Evolutionary conservation across 2,329 filamentous ascomycete species (phyloP).

Genomic region (Cercospora brassicicola): DNA sequence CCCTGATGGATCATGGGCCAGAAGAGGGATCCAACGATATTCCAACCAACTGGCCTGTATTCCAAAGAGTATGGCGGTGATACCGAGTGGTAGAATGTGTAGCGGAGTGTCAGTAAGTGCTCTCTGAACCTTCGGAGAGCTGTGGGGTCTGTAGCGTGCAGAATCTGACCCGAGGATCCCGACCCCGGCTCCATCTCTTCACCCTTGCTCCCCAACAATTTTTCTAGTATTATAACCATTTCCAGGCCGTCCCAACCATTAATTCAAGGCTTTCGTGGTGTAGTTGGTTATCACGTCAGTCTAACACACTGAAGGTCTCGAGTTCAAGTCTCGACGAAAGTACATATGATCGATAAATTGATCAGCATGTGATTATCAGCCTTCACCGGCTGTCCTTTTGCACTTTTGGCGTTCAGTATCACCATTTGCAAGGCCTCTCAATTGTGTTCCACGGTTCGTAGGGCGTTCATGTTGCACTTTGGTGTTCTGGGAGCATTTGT

Average conservation of each 20-base stretch:
- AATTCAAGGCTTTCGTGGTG: constrained; percentile 36
- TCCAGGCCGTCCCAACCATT: rapidly evolving
- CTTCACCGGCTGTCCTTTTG: not conserved
- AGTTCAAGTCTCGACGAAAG: constrained; percentile 8
- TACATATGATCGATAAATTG: not conserved
- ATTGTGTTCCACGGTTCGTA: constrained; percentile 38
- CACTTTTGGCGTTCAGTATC: constrained; percentile 21
- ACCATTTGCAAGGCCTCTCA: constrained; percentile 20
- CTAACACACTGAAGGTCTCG: constrained; percentile 38
- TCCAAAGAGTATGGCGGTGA: too few species aligned
- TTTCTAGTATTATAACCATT: too few species aligned
- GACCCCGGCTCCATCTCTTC: too few species aligned
- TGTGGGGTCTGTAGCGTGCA: too few species aligned
- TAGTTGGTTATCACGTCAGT: constrained; percentile 50
- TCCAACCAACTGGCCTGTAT: too few species aligned
- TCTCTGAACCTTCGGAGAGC: too few species aligned
- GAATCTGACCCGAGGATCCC: too few species aligned
- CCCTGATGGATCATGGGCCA: too few species aligned
- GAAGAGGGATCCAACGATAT: too few species aligned
- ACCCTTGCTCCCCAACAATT: too few species aligned
- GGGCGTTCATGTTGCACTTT: constrained; percentile 36
- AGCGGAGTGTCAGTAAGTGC: too few species aligned
- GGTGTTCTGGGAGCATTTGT: constrained; percentile 39
- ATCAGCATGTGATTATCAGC: not conserved
- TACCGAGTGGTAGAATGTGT: too few species aligned